phyloP scores from a whole-genome alignment of 768 basidiomycete genomes.

The Calocybe gangraenosa region DNA sequence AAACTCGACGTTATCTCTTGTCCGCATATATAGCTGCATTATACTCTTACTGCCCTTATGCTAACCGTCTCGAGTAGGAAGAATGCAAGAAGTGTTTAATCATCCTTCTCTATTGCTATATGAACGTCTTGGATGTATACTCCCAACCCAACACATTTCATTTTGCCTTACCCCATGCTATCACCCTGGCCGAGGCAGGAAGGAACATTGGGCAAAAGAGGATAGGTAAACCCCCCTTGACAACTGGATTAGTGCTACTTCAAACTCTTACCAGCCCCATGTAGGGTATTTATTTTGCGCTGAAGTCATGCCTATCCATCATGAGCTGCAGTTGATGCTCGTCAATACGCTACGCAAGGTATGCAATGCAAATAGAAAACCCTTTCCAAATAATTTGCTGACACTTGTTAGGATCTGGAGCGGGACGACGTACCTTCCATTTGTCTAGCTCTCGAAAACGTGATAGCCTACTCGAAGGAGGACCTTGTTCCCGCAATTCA shows the following conservation, averaged over 20 bases:
- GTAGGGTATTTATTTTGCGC: conserved; percentile 80
- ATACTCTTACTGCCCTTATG: conserved; percentile 8
- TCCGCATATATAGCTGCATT: conserved; percentile 30
- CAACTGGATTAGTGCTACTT: background rate
- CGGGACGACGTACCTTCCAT: conserved; percentile 49
- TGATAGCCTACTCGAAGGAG: conserved; percentile 57
- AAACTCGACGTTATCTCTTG: conserved; percentile 46
- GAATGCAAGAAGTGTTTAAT: conserved; percentile 65
- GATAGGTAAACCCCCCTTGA: conserved; percentile 45
- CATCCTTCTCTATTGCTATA: conserved; percentile 66
- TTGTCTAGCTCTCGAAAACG: conserved; percentile 67
- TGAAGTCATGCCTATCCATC: conserved; percentile 61
- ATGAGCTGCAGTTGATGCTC: conserved; percentile 78
- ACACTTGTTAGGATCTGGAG: conserved; percentile 61
- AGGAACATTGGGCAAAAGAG: conserved; percentile 56
- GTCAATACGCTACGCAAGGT: conserved; percentile 86
- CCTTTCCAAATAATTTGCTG: background rate
- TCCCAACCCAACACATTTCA: conserved; percentile 44
- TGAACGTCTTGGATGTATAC: conserved; percentile 40
- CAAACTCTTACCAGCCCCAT: conserved; percentile 3
- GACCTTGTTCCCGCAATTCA: conserved; percentile 78
- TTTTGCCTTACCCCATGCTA: conserved; percentile 73
- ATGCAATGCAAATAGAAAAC: background rate
- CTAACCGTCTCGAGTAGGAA: conserved; percentile 37
- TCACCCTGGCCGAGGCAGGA: conserved; percentile 74